These are phyloP conservation scores for Candida adriatica DNA, from an alignment of 805 yeast species.

Conservation along the genomic window DNA sequence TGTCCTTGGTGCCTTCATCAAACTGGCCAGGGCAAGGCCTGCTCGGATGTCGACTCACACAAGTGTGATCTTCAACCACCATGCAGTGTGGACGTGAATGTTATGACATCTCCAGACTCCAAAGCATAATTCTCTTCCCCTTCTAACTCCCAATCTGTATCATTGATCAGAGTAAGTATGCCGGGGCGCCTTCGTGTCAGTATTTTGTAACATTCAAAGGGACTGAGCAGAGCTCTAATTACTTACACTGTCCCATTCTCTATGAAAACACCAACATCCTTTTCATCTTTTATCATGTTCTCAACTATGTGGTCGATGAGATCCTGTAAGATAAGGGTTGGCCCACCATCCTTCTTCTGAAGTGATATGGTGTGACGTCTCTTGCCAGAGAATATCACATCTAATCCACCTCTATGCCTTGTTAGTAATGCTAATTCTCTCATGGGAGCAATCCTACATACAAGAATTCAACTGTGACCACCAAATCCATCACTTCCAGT, in stretches of 20 bases:
- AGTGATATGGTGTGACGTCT: conserved; percentile 45
- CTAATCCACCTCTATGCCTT: conserved; percentile 62
- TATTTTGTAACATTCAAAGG: background rate
- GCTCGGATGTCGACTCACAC: conserved; percentile 19
- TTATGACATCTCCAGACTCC: conserved; percentile 67
- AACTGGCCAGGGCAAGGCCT: conserved; percentile 26
- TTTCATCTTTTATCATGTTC: conserved; percentile 50
- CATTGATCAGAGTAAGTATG: conserved; percentile 82
- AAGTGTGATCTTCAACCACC: conserved; percentile 58
- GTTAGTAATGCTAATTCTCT: conserved; percentile 1
- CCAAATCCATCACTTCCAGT: no score
- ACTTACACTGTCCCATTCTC: conserved; percentile 52
- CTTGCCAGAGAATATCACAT: conserved; percentile 60
- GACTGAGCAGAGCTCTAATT: background rate
- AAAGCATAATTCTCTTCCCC: conserved; percentile 80
- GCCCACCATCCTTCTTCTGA: conserved; percentile 34
- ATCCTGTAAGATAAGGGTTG: conserved; percentile 33
- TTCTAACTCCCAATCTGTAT: conserved; percentile 94
- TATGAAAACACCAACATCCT: conserved; percentile 66
- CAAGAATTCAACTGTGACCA: conserved; percentile 14
- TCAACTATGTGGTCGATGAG: conserved; percentile 48
- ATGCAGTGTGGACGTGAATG: conserved; percentile 90
- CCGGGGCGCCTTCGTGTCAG: conserved; percentile 66
- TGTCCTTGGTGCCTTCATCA: conserved; percentile 9
- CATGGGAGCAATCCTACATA: conserved; percentile 2